Percentiles rank a stretch among this genome's conserved stretches.
phyloP scores from a whole-genome alignment of 2,329 filamentous ascomycete genomes.

The Grosmannia serpens region DNA sequence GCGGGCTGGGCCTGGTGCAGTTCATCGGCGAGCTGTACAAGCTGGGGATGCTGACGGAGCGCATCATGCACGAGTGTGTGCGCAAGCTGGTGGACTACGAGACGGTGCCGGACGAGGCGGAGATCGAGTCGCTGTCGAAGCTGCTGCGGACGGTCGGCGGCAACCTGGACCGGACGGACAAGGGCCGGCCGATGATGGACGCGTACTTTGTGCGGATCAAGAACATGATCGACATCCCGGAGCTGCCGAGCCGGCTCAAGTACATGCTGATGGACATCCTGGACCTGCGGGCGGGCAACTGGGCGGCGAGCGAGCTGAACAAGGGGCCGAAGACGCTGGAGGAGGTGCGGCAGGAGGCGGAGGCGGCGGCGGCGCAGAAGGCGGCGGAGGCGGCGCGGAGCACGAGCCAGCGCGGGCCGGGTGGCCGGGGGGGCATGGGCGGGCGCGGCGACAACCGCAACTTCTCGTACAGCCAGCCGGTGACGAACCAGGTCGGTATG shows the following conservation, averaged over 20 bases:
- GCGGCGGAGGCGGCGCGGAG: constrained; percentile 56
- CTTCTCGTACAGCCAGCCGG: constrained; percentile 66
- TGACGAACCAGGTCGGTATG: constrained; percentile 78
- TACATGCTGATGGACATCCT: constrained; percentile 97
- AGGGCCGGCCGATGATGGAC: constrained; percentile 79
- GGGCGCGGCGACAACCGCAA: constrained; percentile 65
- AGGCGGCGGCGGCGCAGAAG: constrained; percentile 69
- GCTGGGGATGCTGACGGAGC: constrained; percentile 93
- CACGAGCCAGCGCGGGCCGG: constrained; percentile 53
- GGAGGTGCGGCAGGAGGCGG: constrained; percentile 73
- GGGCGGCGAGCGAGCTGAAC: constrained; percentile 78
- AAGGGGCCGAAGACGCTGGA: constrained; percentile 97
- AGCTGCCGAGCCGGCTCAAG: constrained; percentile 73
- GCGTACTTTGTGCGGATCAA: constrained; percentile 87
- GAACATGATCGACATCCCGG: constrained; percentile 66
- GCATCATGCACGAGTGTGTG: constrained; percentile 99
- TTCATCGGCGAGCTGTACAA: constrained; percentile 99
- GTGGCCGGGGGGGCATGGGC: constrained; percentile 56
- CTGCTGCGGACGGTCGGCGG: constrained; percentile 82
- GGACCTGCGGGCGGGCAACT: constrained; percentile 66
- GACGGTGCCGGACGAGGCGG: constrained; percentile 84
- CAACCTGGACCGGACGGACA: constrained; percentile 73
- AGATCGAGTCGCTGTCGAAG: constrained; percentile 91
- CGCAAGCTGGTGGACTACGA: constrained; percentile 94
- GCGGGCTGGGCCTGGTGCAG: constrained; percentile 93